A percentile compares a stretch with the other conserved stretches of the same genome.
phyloP scores from a whole-genome alignment of 306 rosid genomes.

The Spatholobus suberectus region DNA sequence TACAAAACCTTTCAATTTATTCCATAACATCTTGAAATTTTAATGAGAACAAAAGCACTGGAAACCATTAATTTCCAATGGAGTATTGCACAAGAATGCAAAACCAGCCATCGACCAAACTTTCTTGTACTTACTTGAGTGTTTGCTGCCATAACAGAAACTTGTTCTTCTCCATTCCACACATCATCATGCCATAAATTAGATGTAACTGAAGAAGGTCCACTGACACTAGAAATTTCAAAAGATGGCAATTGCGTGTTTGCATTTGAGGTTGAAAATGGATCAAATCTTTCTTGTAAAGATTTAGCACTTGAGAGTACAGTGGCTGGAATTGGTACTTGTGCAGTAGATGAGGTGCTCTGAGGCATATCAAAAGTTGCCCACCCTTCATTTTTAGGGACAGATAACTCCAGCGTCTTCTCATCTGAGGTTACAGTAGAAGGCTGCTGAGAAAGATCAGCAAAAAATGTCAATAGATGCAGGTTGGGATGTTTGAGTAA shows the following conservation, averaged over 20 bases:
- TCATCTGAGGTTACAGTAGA: constrained; percentile 48
- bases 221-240: constrained; percentile 41
- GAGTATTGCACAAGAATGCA: constrained; percentile 5
- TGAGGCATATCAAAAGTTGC: constrained; percentile 80
- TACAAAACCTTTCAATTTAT: constrained; percentile 42
- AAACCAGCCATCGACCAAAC: constrained; percentile 21
- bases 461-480: constrained; percentile 56
- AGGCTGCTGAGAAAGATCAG: constrained; percentile 46
- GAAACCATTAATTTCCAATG: background rate
- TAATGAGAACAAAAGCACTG: background rate
- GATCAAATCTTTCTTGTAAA: constrained; percentile 56
- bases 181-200: constrained; percentile 59
- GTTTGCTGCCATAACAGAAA: constrained; percentile 40
- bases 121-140: constrained; percentile 55
- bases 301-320: constrained; percentile 45
- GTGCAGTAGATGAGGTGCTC: constrained; percentile 44
- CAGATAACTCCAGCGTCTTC: constrained; percentile 45
- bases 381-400: constrained; percentile 78
- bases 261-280: constrained; percentile 53
- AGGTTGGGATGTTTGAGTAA: constrained; percentile 43
- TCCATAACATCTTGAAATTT: background rate
- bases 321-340: constrained; percentile 42
- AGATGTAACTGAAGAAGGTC: constrained; percentile 46
- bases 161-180: constrained; percentile 45
- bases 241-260: constrained; percentile 62